Percentiles rank a stretch among this genome's conserved stretches.
Evolutionary conservation across 2,329 filamentous ascomycete species (phyloP).

Genomic region (Fusarium mangiferae): DNA sequence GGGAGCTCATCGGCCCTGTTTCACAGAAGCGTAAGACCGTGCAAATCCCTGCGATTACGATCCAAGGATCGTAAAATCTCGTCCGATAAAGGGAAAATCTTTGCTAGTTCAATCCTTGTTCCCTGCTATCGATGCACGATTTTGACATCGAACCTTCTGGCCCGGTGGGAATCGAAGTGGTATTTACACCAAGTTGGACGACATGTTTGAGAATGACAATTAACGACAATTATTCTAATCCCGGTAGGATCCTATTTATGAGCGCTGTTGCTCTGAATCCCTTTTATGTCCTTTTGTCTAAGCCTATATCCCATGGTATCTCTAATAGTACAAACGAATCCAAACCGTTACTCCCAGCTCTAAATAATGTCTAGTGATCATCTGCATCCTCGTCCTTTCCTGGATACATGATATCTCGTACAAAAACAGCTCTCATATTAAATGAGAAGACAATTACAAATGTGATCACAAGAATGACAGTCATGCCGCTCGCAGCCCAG

Average conservation of each 20-base stretch:
- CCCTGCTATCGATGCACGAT: background rate
- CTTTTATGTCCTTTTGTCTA: slow-evolving; percentile 11
- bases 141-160: slow-evolving; percentile 5
- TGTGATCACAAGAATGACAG: slow-evolving; percentile 56
- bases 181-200: background rate
- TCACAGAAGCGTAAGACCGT: slow-evolving; percentile 23
- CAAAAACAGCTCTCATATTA: slow-evolving; percentile 57
- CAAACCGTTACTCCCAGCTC: slow-evolving; percentile 2
- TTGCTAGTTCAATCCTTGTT: background rate
- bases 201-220: background rate
- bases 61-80: slow-evolving; percentile 10
- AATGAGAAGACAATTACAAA: slow-evolving; percentile 57
- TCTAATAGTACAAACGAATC: slow-evolving; percentile 6
- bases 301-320: slow-evolving; percentile 23
- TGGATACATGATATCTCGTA: slow-evolving; percentile 66
- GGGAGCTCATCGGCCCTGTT: slow-evolving; percentile 28
- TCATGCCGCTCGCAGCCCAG: slow-evolving; percentile 63
- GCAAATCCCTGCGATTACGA: slow-evolving; percentile 10
- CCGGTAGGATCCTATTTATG: background rate
- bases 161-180: background rate
- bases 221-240: background rate
- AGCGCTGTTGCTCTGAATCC: background rate
- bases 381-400: slow-evolving; percentile 65
- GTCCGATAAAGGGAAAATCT: background rate
- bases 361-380: slow-evolving; percentile 50